phyloP scores from a whole-genome alignment of 1,284 basidiomycete genomes.

The Ganoderma meredithae region DNA sequence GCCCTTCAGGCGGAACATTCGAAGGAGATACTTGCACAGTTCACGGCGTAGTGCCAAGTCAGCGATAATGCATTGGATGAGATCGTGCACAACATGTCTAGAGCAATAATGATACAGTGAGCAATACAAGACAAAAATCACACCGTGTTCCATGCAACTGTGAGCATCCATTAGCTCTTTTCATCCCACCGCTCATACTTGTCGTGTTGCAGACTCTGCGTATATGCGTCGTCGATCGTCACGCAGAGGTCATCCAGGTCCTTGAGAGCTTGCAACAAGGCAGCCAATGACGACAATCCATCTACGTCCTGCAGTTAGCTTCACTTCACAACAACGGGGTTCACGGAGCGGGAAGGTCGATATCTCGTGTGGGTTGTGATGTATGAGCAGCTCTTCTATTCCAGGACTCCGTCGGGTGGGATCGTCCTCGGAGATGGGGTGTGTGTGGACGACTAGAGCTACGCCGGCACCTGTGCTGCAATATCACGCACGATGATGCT shows the following conservation, averaged over 20 bases:
- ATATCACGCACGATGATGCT: neutral
- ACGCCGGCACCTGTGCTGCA: neutral
- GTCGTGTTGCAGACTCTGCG: constrained; percentile 59
- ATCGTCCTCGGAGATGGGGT: neutral
- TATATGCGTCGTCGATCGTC: constrained; percentile 73
- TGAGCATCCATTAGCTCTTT: constrained; percentile 51
- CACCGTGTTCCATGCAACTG: constrained; percentile 3
- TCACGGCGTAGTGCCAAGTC: neutral
- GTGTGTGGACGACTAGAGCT: neutral
- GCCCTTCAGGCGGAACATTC: too few relatives aligned
- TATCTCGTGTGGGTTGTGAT: neutral
- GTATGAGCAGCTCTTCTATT: neutral
- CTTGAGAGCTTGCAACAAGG: constrained; percentile 76
- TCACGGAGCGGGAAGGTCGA: neutral
- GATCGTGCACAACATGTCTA: constrained; percentile 7
- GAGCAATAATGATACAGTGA: constrained; percentile 36
- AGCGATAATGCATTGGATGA: neutral
- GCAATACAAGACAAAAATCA: constrained; percentile 15
- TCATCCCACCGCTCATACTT: constrained; percentile 74
- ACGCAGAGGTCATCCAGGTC: constrained; percentile 80
- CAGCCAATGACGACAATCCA: constrained; percentile 79
- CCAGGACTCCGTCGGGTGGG: neutral
- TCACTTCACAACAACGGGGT: neutral
- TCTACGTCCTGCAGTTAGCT: constrained; percentile 54
- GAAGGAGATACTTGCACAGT: too few relatives aligned